Conservation (phyloP, 2,329 filamentous ascomycete species). For the Biscogniauxia marginata region DNA sequence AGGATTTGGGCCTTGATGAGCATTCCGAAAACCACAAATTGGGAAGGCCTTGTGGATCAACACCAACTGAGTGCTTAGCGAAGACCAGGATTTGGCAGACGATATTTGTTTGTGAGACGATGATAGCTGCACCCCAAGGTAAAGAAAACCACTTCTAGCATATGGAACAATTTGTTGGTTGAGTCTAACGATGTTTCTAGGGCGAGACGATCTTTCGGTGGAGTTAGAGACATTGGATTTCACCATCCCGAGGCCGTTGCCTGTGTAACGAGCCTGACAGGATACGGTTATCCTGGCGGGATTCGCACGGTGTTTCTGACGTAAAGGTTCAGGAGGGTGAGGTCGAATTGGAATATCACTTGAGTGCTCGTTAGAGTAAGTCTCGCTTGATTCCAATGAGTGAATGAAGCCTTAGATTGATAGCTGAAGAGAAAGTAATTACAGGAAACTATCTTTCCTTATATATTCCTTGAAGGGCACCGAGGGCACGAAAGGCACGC, state of each 20-base stretch:
- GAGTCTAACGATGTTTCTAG: slow-evolving; percentile 38
- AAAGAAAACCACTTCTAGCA: slow-evolving; percentile 16
- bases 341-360: too few relatives aligned
- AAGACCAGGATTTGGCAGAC: slow-evolving; percentile 90
- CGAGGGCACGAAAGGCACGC: too few relatives aligned
- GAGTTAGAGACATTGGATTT: slow-evolving; percentile 75
- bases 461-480: too few relatives aligned
- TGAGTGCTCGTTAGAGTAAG: too few relatives aligned
- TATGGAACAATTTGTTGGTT: background rate
- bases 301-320: too few relatives aligned
- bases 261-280: too few relatives aligned
- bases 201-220: slow-evolving; percentile 76
- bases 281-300: too few relatives aligned
- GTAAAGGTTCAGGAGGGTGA: too few relatives aligned
- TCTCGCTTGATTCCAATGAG: too few relatives aligned
- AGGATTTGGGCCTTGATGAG: slow-evolving; percentile 85
- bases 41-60: slow-evolving; percentile 67
- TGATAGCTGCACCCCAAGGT: slow-evolving; percentile 95
- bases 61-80: slow-evolving; percentile 72
- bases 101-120: slow-evolving; percentile 80
- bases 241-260: slow-evolving; percentile 59
- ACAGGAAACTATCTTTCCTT: too few relatives aligned
- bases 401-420: too few relatives aligned
- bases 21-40: slow-evolving; percentile 77
- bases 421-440: too few relatives aligned